Evolutionary conservation across 169 alveolate genomes (phyloP).

Genomic region (Cryptosporidium sp.): DNA sequence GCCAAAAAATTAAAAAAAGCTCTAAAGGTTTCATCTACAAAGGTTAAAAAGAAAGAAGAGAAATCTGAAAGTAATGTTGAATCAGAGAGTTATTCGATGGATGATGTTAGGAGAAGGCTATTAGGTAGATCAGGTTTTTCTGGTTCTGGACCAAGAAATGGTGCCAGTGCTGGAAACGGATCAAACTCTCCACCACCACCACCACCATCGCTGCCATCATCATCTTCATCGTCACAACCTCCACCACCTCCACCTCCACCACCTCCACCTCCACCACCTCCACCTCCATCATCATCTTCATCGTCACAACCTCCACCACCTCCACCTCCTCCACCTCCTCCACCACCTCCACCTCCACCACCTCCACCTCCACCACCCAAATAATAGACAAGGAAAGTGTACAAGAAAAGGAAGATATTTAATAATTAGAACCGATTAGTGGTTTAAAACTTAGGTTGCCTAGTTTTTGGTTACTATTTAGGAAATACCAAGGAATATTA

Average conservation of each 20-base stretch:
- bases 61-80: too few species aligned
- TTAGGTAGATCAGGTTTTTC: too few species aligned
- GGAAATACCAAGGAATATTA: not conserved
- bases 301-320: not conserved
- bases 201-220: not conserved
- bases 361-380: not conserved
- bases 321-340: conserved; percentile 39
- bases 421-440: not conserved
- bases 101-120: too few species aligned
- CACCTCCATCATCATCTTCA: not conserved
- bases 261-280: not conserved
- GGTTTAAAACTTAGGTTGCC: not conserved
- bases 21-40: too few species aligned
- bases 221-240: not conserved
- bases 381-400: not conserved
- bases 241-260: too few species aligned
- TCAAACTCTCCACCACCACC: not conserved
- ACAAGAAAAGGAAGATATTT: not conserved
- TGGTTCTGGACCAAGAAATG: too few species aligned
- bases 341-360: conserved; percentile 13
- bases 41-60: too few species aligned
- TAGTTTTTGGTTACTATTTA: not conserved
- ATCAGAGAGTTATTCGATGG: too few species aligned
- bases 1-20: too few species aligned
- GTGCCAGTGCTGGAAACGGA: too few species aligned